A percentile compares a stretch with the other conserved stretches of the same genome.
Conservation (phyloP, 805 yeast species). For the Schizosaccharomyces japonicus region DNA sequence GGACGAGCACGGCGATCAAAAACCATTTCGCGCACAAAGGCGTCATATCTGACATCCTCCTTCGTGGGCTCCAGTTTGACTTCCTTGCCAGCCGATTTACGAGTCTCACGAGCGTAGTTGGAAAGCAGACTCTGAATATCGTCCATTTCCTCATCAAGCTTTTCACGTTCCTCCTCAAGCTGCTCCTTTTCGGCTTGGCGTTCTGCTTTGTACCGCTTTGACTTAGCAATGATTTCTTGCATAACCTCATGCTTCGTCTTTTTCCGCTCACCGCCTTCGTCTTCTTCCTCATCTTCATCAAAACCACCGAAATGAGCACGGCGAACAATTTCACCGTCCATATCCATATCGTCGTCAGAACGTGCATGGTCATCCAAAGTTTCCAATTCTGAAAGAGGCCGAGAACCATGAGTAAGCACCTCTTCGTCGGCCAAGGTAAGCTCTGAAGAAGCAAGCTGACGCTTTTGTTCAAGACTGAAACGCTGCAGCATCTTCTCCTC, state of each 20-base stretch:
- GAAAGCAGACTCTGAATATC: conserved; percentile 11
- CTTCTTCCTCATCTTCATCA: conserved; percentile 19
- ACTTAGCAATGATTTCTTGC: conserved; percentile 22
- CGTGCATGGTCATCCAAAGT: conserved; percentile 17
- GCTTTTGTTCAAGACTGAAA: conserved; percentile 56
- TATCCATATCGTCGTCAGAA: conserved; percentile 19
- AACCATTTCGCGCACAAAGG: conserved; percentile 18
- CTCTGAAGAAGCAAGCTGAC: conserved; percentile 47
- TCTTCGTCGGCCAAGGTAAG: conserved; percentile 34
- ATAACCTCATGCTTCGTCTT: conserved; percentile 21
- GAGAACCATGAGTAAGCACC: conserved; percentile 58
- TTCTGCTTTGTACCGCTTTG: conserved; percentile 20
- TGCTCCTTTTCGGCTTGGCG: conserved; percentile 20
- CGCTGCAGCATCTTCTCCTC: conserved; percentile 92
- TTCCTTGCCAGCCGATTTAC: neutral
- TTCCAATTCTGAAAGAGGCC: conserved; percentile 32
- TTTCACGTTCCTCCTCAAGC: conserved; percentile 17
- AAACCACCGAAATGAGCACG: conserved; percentile 5
- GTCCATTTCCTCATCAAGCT: conserved; percentile 17
- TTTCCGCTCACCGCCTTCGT: conserved; percentile 18
- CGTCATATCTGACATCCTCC: conserved; percentile 17
- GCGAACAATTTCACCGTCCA: conserved; percentile 16
- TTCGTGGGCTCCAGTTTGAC: conserved; percentile 5
- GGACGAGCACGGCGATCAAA: conserved; percentile 22
- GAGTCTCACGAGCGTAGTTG: neutral